Evolutionary conservation across 148 eudicot genomes (phyloP).

Genomic region (Rhododendron henanense): DNA sequence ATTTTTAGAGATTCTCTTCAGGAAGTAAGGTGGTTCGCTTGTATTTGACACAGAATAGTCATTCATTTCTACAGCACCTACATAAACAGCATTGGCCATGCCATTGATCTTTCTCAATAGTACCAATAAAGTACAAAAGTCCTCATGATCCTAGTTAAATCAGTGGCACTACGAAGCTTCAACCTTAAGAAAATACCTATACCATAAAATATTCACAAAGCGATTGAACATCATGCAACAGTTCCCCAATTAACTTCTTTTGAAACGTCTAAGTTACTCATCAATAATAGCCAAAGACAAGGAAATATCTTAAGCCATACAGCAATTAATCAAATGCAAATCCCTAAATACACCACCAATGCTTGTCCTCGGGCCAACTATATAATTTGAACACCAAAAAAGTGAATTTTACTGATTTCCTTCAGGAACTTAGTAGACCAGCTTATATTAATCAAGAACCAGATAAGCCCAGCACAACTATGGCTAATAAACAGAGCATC

Average conservation of each 20-base stretch:
- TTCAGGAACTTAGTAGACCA: background rate
- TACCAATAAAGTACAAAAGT: background rate
- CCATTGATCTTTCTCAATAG: background rate
- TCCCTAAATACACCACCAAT: background rate
- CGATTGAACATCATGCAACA: background rate
- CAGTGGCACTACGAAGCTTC: background rate
- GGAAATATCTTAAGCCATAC: background rate
- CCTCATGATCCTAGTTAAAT: background rate
- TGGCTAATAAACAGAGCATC: background rate
- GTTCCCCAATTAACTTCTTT: background rate
- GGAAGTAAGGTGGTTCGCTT: background rate
- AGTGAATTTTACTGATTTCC: background rate
- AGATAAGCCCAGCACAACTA: background rate
- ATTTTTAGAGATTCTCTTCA: background rate
- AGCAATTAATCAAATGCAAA: background rate
- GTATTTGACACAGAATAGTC: background rate
- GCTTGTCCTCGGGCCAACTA: background rate
- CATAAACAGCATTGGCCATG: background rate
- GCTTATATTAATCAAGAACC: background rate
- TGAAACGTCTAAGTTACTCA: background rate
- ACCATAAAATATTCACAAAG: background rate
- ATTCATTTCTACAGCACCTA: background rate
- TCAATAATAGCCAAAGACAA: background rate
- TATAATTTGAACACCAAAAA: background rate
- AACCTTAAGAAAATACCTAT: background rate